phyloP scores from a whole-genome alignment of 2,329 filamentous ascomycete genomes.

The Colletotrichum tamarilloi region DNA sequence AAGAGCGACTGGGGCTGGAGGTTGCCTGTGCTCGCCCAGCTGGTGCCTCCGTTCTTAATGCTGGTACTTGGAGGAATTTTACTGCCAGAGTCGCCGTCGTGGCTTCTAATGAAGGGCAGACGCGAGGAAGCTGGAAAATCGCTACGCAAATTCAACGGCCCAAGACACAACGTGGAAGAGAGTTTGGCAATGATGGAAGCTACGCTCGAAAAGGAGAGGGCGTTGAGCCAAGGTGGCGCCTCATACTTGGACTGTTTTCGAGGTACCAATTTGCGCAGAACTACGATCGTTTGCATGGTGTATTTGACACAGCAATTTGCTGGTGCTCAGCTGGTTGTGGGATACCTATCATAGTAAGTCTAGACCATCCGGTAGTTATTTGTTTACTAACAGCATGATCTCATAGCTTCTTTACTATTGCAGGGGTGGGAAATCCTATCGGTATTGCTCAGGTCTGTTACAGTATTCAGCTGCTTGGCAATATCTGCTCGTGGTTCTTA shows the following conservation, averaged over 20 bases:
- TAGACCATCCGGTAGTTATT: conserved; percentile 35
- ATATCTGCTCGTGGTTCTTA: conserved; percentile 51
- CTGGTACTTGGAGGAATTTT: not conserved
- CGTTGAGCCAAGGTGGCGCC: conserved; percentile 46
- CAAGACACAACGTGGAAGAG: conserved; percentile 40
- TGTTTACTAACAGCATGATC: conserved; percentile 41
- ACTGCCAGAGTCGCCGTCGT: conserved; percentile 48
- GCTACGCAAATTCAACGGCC: conserved; percentile 45
- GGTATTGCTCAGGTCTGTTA: conserved; percentile 53
- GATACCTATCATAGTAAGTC: conserved; percentile 42
- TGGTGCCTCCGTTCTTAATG: conserved; percentile 9
- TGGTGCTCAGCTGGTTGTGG: conserved; percentile 42
- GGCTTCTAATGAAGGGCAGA: conserved; percentile 47
- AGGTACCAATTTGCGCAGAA: conserved; percentile 60
- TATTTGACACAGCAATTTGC: conserved; percentile 72
- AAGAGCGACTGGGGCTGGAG: conserved; percentile 26
- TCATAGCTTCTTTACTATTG: conserved; percentile 47
- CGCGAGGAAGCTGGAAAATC: conserved; percentile 47
- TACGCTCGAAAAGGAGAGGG: conserved; percentile 46
- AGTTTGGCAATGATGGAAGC: conserved; percentile 41
- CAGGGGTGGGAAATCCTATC: conserved; percentile 49
- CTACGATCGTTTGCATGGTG: conserved; percentile 67
- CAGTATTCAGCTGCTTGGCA: conserved; percentile 53
- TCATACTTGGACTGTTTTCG: conserved; percentile 63
- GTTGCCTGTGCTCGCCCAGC: conserved; percentile 16